These are phyloP conservation scores for Leptoxyphium fumago DNA, from an alignment of 2,329 filamentous ascomycete species.

Conservation along the genomic window DNA sequence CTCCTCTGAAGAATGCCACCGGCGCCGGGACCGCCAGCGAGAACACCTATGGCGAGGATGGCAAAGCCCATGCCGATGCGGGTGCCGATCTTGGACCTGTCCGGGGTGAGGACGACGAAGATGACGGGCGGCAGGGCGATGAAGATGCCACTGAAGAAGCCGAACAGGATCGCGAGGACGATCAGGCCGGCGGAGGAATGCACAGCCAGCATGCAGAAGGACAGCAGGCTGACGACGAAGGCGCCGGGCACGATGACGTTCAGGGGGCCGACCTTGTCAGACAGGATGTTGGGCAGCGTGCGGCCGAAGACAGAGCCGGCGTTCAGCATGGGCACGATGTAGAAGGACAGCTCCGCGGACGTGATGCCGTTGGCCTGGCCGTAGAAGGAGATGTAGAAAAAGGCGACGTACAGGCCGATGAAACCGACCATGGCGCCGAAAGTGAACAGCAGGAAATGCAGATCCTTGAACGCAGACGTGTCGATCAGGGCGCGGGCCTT, in stretches of 20 bases:
- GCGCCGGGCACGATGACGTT: slow-evolving; percentile 42
- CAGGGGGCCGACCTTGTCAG: slow-evolving; percentile 40
- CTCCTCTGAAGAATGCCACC: slow-evolving; percentile 17
- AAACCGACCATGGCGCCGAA: slow-evolving; percentile 19
- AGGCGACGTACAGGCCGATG: slow-evolving; percentile 28
- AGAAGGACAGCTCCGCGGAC: slow-evolving; percentile 16
- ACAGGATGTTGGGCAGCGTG: slow-evolving; percentile 35
- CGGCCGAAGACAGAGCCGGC: slow-evolving; percentile 21
- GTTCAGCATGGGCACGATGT: slow-evolving; percentile 23
- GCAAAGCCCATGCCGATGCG: slow-evolving; percentile 25
- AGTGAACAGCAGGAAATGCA: slow-evolving; percentile 23
- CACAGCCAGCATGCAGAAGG: slow-evolving; percentile 45
- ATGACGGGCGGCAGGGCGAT: slow-evolving; percentile 22
- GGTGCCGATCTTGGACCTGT: slow-evolving; percentile 24
- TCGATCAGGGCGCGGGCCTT: slow-evolving; percentile 29
- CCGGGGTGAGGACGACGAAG: slow-evolving; percentile 19
- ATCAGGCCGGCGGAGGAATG: slow-evolving; percentile 17
- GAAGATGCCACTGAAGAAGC: slow-evolving; percentile 25
- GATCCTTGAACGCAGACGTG: slow-evolving; percentile 25
- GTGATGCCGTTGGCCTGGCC: slow-evolving; percentile 13
- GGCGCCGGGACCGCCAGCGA: slow-evolving; percentile 22
- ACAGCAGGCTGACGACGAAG: slow-evolving; percentile 30
- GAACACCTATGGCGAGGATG: slow-evolving; percentile 18
- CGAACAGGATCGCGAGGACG: slow-evolving; percentile 17
- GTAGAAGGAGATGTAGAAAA: slow-evolving; percentile 31